phyloP scores from a whole-genome alignment of 306 rosid genomes.

The Cercis canadensis region DNA sequence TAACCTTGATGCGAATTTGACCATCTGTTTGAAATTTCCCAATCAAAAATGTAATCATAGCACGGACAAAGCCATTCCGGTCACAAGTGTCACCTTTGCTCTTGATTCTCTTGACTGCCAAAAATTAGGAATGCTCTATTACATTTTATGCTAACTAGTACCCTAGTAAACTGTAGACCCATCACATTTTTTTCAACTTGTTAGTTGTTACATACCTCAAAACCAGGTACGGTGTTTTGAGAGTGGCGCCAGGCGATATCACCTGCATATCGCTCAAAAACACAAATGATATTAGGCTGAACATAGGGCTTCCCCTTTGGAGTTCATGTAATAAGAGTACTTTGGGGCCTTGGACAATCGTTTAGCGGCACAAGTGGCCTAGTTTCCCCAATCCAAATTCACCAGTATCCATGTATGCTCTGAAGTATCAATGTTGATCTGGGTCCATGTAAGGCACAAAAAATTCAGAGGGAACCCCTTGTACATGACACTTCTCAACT shows the following conservation, averaged over 20 bases:
- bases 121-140: too few relatives aligned
- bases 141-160: not conserved
- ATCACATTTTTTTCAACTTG: not conserved
- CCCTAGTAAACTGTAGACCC: not conserved
- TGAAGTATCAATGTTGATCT: slow-evolving; percentile 58
- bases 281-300: slow-evolving; percentile 51
- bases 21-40: slow-evolving; percentile 68
- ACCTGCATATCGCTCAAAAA: slow-evolving; percentile 57
- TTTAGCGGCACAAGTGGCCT: slow-evolving; percentile 67
- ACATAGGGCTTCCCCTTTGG: slow-evolving; percentile 58
- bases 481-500: slow-evolving; percentile 54
- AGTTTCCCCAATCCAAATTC: slow-evolving; percentile 61
- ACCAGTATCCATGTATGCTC: slow-evolving; percentile 63
- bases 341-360: slow-evolving; percentile 62
- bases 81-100: slow-evolving; percentile 65
- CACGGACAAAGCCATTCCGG: slow-evolving; percentile 59
- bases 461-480: slow-evolving; percentile 55
- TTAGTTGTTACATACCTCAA: slow-evolving; percentile 35
- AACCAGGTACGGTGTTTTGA: slow-evolving; percentile 51
- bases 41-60: slow-evolving; percentile 63
- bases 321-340: slow-evolving; percentile 57
- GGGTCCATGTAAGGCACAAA: slow-evolving; percentile 70
- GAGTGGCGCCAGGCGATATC: slow-evolving; percentile 64
- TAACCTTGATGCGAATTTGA: slow-evolving; percentile 51
- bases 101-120: slow-evolving; percentile 54